phyloP scores from a whole-genome alignment of 1,284 basidiomycete genomes.

The Ganoderma lingzhi region DNA sequence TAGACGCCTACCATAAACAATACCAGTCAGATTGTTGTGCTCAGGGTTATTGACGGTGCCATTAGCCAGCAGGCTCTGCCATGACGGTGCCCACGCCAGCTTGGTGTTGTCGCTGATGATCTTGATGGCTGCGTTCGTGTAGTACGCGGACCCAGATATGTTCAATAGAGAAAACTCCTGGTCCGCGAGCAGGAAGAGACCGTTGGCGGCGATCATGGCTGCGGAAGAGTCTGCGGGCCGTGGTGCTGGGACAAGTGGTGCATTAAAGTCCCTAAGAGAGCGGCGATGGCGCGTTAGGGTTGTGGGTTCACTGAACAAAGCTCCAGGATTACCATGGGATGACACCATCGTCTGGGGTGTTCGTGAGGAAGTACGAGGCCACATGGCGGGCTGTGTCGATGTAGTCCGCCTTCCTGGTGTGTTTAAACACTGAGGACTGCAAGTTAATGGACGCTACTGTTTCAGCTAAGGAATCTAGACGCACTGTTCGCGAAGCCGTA shows the following conservation, averaged over 20 bases:
- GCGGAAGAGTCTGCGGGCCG: conserved; percentile 74
- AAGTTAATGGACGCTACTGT: conserved; percentile 22
- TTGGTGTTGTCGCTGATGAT: conserved; percentile 59
- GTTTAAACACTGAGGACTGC: conserved; percentile 58
- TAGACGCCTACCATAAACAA: conserved; percentile 61
- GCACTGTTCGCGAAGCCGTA: conserved; percentile 75
- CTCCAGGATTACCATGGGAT: conserved; percentile 61
- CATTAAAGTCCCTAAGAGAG: conserved; percentile 70
- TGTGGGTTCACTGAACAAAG: background rate
- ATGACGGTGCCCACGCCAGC: conserved; percentile 63
- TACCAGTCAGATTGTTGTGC: conserved; percentile 65
- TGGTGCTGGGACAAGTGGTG: conserved; percentile 56
- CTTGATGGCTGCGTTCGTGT: conserved; percentile 57
- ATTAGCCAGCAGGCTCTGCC: conserved; percentile 71
- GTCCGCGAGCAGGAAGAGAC: conserved; percentile 63
- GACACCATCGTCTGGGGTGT: conserved; percentile 63
- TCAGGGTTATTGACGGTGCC: conserved; percentile 69
- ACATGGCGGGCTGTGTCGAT: conserved; percentile 64
- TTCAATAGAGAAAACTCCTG: conserved; percentile 52
- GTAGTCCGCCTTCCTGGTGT: conserved; percentile 58
- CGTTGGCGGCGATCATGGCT: conserved; percentile 65
- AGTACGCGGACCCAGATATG: conserved; percentile 47
- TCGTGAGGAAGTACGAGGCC: conserved; percentile 64
- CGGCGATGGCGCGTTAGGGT: background rate
- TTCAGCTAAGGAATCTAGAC: conserved; percentile 32